Base-by-base conservation (phyloP, 768 basidiomycete species). In the Lanmaoa pseudosensibilis region DNA sequence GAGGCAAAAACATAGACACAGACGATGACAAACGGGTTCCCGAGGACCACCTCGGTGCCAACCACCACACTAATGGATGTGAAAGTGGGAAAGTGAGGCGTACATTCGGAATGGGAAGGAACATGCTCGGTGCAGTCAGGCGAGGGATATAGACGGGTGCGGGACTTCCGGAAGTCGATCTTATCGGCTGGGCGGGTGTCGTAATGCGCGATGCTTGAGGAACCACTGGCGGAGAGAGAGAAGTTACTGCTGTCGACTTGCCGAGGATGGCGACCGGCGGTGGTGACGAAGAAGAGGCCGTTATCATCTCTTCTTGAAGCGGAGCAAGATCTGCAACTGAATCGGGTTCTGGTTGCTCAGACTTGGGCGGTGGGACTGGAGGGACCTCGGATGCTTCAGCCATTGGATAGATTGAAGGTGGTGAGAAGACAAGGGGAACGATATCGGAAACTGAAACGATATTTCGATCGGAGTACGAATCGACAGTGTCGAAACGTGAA, bases 31-130 rank as follows among this genome's bases (percentile, higher is more conserved):
- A 66, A 56, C 32, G 55, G 5, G 49, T 25, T 43, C 50, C 48
- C 58, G 74, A 74, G 76, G 70, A 68, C 69, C 78, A 68, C 54
- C 36, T 54, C 10, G 67, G 64, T 34, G 58, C 66, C 62, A 88
- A 71, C 84, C 82, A 87, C 83, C 84, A 88, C 12, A 79, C 77
- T 44, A 88, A 75, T 56, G 77, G 72, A 70, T 75, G 75, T 45
- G 79, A 81, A 59, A 82, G 73, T 48, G 74, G 74, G 54, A 49
- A 68, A 70, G 61, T 32, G 62, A 64, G 74, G 83, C 88, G 83
- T 80, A 93, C 91, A 77, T 91, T 91, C 49, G 92, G 91, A 41
- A 92, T 88, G n/a, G 91, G 91, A 46, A 92, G 74, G 69, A 93
- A 93, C 86, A 92, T 87, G 34, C 84, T 87, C 34, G 90, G 85